A percentile compares a stretch with the other conserved stretches of the same genome.
Evolutionary conservation across 148 eudicot genomes (phyloP).

Genomic region (Cornus controversa): DNA sequence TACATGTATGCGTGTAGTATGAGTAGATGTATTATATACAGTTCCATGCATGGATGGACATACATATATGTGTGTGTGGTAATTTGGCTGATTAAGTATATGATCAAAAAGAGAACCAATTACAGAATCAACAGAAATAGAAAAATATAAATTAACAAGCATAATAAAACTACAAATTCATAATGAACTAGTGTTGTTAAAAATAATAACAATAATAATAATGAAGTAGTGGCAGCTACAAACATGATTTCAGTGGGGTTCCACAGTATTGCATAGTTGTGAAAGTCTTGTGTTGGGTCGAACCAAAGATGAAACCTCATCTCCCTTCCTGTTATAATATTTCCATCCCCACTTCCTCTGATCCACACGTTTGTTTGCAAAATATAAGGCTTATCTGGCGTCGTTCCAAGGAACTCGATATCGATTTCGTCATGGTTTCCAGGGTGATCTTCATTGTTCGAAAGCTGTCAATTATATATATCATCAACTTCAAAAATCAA

Average conservation of each 20-base stretch:
- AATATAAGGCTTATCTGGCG: conserved; percentile 24
- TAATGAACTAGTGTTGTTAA: no score
- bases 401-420: conserved; percentile 31
- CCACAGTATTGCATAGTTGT: conserved; percentile 30
- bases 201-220: no score
- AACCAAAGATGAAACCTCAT: conserved; percentile 33
- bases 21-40: no score
- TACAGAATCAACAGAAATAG: no score
- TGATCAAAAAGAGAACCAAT: no score
- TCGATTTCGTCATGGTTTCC: conserved; percentile 29
- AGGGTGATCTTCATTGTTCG: conserved; percentile 16
- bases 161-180: background rate
- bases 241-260: conserved; percentile 26
- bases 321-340: conserved; percentile 24
- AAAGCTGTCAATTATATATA: conserved; percentile 15
- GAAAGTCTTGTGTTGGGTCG: conserved; percentile 30
- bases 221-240: no score
- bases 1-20: no score
- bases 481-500: background rate
- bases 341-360: conserved; percentile 29
- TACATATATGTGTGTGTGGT: no score
- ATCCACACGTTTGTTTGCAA: conserved; percentile 31
- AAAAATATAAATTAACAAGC: background rate
- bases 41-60: no score
- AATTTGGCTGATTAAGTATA: no score